Evolutionary conservation across 2,329 filamentous ascomycete genomes (phyloP).

Genomic region (Pseudogymnoascus sp.): DNA sequence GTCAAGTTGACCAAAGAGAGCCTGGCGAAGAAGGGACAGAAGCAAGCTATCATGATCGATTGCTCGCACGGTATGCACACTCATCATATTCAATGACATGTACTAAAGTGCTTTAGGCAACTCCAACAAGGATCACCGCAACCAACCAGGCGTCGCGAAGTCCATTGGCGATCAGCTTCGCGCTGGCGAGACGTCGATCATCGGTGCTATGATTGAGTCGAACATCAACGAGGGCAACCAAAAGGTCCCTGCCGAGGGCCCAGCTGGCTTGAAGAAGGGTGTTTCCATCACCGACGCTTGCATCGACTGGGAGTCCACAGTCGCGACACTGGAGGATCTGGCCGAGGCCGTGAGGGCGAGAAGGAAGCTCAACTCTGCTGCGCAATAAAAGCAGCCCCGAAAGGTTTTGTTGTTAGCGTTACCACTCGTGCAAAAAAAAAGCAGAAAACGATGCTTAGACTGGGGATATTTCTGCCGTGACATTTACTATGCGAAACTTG

Average conservation of each 20-base stretch:
- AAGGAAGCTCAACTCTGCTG: conserved; percentile 40
- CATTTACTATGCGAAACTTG: background rate
- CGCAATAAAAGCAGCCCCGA: background rate
- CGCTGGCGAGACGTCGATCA: conserved; percentile 77
- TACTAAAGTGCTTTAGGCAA: conserved; percentile 53
- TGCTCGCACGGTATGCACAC: conserved; percentile 76
- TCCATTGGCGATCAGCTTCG: conserved; percentile 76
- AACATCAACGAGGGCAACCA: conserved; percentile 89
- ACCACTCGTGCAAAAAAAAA: background rate
- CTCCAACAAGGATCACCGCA: conserved; percentile 94
- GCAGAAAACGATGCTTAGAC: background rate
- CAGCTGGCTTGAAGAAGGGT: conserved; percentile 70
- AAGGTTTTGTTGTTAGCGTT: conserved; percentile 9
- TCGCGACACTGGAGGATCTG: conserved; percentile 73
- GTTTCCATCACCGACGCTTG: conserved; percentile 95
- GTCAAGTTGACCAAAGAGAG: conserved; percentile 73
- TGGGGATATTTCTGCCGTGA: conserved; percentile 3
- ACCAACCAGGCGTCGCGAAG: conserved; percentile 89
- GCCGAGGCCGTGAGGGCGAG: conserved; percentile 75
- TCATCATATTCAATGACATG: background rate
- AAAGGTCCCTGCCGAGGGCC: conserved; percentile 80
- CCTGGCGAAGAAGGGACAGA: conserved; percentile 73
- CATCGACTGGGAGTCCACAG: conserved; percentile 84
- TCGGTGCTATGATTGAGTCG: conserved; percentile 98
- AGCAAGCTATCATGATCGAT: conserved; percentile 92